Conservation (phyloP, 345 rosid species). For the Rhizophora apiculata region DNA sequence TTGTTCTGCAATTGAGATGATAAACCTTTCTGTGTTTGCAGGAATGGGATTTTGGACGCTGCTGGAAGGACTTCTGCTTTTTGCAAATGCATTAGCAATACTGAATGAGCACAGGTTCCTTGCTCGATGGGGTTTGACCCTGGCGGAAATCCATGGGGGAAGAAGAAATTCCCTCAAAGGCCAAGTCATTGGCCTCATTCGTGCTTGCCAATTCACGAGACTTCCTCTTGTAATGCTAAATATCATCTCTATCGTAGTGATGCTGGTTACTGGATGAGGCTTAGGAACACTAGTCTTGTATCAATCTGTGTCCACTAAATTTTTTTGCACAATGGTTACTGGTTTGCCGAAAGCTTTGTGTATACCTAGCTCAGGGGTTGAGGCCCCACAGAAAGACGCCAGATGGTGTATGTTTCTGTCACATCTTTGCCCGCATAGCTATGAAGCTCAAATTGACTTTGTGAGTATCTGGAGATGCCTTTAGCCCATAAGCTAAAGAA, state of each 20-base stretch:
- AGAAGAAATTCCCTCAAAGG: slow-evolving; percentile 38
- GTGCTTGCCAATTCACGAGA: slow-evolving; percentile 51
- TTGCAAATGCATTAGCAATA: slow-evolving; percentile 49
- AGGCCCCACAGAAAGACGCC: neutral
- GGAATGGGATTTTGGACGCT: slow-evolving; percentile 50
- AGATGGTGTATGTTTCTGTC: too few relatives aligned
- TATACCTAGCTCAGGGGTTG: neutral
- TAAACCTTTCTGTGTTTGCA: slow-evolving; percentile 7
- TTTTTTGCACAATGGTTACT: neutral
- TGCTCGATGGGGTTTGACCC: slow-evolving; percentile 47
- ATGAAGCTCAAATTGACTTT: too few relatives aligned
- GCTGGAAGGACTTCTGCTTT: slow-evolving; percentile 39
- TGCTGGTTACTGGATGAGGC: slow-evolving; percentile 36
- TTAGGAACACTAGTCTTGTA: neutral
- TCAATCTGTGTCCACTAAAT: neutral
- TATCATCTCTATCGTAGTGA: slow-evolving; percentile 34
- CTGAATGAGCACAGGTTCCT: slow-evolving; percentile 49
- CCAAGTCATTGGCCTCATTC: slow-evolving; percentile 45
- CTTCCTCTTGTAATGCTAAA: slow-evolving; percentile 44
- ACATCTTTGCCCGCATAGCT: too few relatives aligned
- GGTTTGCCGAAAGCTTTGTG: neutral
- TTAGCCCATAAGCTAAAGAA: too few relatives aligned
- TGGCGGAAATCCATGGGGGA: slow-evolving; percentile 41
- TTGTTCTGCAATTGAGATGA: neutral
- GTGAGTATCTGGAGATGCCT: too few relatives aligned